Percentiles rank a stretch among this genome's conserved stretches.
Evolutionary conservation across 345 rosid genomes (phyloP).

Genomic region (Erysimum cheiranthoides): DNA sequence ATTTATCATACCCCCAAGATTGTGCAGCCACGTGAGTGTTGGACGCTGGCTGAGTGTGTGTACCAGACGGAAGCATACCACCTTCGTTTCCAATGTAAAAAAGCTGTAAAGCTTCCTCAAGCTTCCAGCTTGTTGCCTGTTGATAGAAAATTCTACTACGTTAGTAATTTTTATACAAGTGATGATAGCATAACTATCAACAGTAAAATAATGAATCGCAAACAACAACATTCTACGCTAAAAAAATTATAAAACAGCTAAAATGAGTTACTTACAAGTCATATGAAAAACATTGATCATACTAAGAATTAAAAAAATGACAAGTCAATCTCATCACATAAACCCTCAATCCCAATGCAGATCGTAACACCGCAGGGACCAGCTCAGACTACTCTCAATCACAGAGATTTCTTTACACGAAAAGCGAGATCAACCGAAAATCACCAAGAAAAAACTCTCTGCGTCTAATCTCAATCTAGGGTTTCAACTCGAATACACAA

Average conservation of each 20-base stretch:
- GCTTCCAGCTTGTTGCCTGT: slow-evolving; percentile 97
- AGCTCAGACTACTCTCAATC: slow-evolving; percentile 17
- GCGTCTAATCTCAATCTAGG: slow-evolving; percentile 15
- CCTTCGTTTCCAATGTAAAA: slow-evolving; percentile 87
- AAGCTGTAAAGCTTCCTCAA: slow-evolving; percentile 94
- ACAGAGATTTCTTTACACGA: slow-evolving; percentile 16
- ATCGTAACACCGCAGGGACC: slow-evolving; percentile 1
- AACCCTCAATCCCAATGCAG: slow-evolving; percentile 22
- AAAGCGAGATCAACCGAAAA: slow-evolving; percentile 18
- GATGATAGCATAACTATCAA: neutral
- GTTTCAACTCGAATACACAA: slow-evolving; percentile 13
- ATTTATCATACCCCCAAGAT: slow-evolving; percentile 55
- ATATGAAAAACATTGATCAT: slow-evolving; percentile 18
- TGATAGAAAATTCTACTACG: neutral
- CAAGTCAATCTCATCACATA: slow-evolving; percentile 17
- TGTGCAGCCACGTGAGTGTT: slow-evolving; percentile 45
- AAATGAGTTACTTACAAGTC: neutral
- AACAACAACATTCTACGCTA: slow-evolving; percentile 5
- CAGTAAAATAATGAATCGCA: neutral
- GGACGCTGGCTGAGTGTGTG: slow-evolving; percentile 51
- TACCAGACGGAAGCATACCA: slow-evolving; percentile 50
- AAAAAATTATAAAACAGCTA: slow-evolving; percentile 9
- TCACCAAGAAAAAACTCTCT: neutral
- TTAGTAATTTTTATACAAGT: slow-evolving; percentile 8
- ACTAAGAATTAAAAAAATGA: neutral